Evolutionary conservation across 169 alveolate genomes (phyloP).

Genomic region (Plasmodium vivax): DNA sequence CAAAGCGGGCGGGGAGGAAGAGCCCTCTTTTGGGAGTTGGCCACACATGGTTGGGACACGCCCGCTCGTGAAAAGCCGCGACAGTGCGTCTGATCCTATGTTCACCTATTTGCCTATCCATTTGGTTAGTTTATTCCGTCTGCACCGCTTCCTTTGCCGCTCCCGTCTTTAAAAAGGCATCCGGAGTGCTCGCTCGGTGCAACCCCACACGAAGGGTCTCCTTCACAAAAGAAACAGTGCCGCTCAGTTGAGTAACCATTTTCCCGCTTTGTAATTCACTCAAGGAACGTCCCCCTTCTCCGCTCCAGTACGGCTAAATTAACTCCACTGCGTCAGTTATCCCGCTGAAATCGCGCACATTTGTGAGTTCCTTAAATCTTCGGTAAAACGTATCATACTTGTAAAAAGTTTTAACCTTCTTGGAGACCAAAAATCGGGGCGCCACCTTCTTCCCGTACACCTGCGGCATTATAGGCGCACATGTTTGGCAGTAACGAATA

Average conservation of each 20-base stretch:
- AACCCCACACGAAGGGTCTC: background rate
- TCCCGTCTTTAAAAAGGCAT: background rate
- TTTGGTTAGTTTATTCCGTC: background rate
- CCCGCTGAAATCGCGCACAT: conserved; percentile 66
- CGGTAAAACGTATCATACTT: conserved; percentile 47
- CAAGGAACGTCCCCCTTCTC: background rate
- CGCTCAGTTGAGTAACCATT: background rate
- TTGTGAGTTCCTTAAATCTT: conserved; percentile 58
- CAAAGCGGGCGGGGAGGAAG: background rate
- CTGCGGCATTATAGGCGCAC: conserved; percentile 14
- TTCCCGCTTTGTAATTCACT: background rate
- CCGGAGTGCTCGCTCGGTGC: background rate
- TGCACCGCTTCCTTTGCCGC: background rate
- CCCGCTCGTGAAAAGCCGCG: background rate
- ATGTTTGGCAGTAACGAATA: background rate
- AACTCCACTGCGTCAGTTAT: conserved; percentile 70
- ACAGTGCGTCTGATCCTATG: background rate
- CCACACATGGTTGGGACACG: background rate
- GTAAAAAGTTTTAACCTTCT: conserved; percentile 49
- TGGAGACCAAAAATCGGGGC: conserved; percentile 60
- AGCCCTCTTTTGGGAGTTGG: background rate
- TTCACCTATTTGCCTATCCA: background rate
- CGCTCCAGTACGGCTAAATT: background rate
- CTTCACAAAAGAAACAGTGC: background rate
- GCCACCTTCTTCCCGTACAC: conserved; percentile 71